Base-by-base conservation (phyloP, 345 rosid genomes). In the Geranium brycei region DNA sequence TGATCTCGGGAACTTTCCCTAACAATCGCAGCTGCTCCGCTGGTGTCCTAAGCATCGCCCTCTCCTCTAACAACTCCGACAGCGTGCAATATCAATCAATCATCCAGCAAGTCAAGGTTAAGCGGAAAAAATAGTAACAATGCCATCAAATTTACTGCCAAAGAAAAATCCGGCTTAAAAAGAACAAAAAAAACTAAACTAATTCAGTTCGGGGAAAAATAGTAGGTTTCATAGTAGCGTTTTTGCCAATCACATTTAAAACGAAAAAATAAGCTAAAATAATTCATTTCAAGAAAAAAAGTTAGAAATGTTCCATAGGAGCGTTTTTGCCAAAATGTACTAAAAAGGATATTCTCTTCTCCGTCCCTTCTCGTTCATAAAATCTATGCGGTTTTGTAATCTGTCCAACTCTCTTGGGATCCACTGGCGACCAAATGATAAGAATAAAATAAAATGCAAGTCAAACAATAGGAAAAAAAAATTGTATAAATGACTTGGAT, bases 291-390 rank as follows among this genome's bases (percentile, higher is more conserved):
- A 2, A 23, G 28, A 23, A 23, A 23, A 23, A 23, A 23, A 2
- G 28, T 1, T 23, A 23, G 28, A 23, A 23, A 23, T 23, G 28
- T 23, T 23, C 28, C 28, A 23, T 23, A 23, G 28, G 28, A 23
- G 28, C 28, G 28, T 23, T 23, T 23, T 23, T 23, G 28, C 28
- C 28, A 23, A 23, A 23, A 23, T 23, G 28, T 23, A 23, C 28
- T 23, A 23, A 23, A 62, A 78, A 82, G 90, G 90, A 85, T 85
- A 82, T 85, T 85, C 82, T 82, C 75, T 82, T 66, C 85, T 78
- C 82, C 87, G 77, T 64, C 90, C 90, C 72, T 82, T 85, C 74
- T 82, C 85, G 61, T 76, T 82, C 17, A 87, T 85, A 51, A 68
- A 75, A 38, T 77, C 64, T 65, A 80, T 73, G 17, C 62, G 64